Base-by-base conservation (phyloP, 23 red algal genomes). In the Gracilaria vermiculophylla region DNA sequence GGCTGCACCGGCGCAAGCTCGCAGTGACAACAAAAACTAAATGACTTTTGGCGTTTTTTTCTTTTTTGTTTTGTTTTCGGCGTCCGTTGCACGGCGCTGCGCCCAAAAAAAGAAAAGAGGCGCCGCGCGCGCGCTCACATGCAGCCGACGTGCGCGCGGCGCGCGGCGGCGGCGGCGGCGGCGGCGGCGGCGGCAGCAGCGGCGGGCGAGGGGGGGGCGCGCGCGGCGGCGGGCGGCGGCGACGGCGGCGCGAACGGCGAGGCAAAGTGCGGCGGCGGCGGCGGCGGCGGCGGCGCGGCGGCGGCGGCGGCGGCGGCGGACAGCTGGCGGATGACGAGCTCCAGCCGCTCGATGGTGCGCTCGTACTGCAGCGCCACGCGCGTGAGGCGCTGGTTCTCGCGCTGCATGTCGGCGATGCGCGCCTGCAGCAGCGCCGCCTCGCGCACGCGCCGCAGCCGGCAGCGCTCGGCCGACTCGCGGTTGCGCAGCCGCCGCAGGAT, bases 401-500 rank as follows among this genome's bases (percentile, higher is more conserved):
- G 44, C 67, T 77, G 50, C 66, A 88, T 75, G 17, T 56, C 12
- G 2, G 17, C 28, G 67, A 88, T 88, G 21, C 62, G 33, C 50
- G 25, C 14, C 31, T 75, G 39, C 25, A 88, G 31, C 21, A 61
- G 24, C 25, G 52, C 35, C 11, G 83, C 83, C 31, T 88, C 69
- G 52, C 77, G 69, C 57, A 92, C 20, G 13, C 64, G 23, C 17
- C 88, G 76, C 9, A 80, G 56, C 13, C 74, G 74, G 48, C 88
- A 92, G 27, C 88, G 53, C 65, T 92, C 88, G 16, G 88, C 88
- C 29, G 66, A 77, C 50, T 92, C 88, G 17, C 88, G 33, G 51
- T 92, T 92, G 24, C 88, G 75, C 12, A 92, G 77, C 21, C 88
- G 12, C 13, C 88, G 76, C 36, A 92, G 52, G 50, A 92, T 82